Evolutionary conservation across 495 filamentous ascomycete genomes (phyloP).

Genomic region (Annulohypoxylon nitens): DNA sequence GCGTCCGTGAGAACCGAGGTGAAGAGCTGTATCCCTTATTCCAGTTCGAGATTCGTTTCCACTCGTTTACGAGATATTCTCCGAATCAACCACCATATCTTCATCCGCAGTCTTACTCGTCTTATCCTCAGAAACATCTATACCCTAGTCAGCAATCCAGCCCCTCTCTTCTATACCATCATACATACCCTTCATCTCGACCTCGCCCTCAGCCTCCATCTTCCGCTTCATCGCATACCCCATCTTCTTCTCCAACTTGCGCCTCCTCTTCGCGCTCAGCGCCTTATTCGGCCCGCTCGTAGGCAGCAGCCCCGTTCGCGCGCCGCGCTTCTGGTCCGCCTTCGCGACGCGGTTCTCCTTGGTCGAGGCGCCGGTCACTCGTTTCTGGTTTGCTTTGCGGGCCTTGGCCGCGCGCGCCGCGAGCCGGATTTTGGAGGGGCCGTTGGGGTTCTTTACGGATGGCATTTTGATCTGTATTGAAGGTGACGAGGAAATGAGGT

Average conservation of each 20-base stretch:
- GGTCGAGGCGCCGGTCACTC: conserved; percentile 37
- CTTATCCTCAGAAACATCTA: conserved; percentile 32
- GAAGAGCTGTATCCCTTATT: not conserved
- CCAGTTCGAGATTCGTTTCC: not conserved
- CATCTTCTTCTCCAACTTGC: conserved; percentile 60
- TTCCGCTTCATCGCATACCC: conserved; percentile 57
- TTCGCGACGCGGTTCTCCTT: conserved; percentile 46
- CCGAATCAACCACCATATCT: conserved; percentile 44
- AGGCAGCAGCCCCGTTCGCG: conserved; percentile 55
- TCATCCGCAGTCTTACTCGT: conserved; percentile 16
- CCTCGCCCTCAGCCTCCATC: conserved; percentile 56
- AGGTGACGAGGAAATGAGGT: not conserved
- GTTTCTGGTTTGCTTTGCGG: conserved; percentile 48
- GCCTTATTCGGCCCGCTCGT: conserved; percentile 58
- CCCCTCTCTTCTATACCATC: not conserved
- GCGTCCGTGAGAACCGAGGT: not conserved
- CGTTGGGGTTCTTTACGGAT: conserved; percentile 63
- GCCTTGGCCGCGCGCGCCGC: conserved; percentile 52
- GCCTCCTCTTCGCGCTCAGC: conserved; percentile 58
- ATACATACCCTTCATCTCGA: conserved; percentile 57
- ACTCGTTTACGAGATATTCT: conserved; percentile 37
- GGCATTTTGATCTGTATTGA: conserved; percentile 48
- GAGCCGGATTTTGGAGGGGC: conserved; percentile 58
- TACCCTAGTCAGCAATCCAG: conserved; percentile 5
- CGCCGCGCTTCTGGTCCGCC: conserved; percentile 54